Evolutionary conservation across 371 early-diverging fungal species (phyloP).

Genomic region (Zopfochytrium polystomum): DNA sequence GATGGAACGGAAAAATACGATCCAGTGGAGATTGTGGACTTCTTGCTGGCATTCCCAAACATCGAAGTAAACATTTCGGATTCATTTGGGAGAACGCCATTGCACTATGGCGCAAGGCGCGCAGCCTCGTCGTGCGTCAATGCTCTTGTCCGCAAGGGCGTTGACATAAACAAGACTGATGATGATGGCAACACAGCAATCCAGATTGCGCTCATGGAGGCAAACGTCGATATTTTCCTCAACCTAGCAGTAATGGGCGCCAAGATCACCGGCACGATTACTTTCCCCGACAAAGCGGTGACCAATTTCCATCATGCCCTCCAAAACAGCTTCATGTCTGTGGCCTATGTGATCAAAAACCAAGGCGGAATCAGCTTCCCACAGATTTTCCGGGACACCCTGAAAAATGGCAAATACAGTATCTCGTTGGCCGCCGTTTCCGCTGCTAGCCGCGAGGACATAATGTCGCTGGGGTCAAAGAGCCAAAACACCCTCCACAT

Average conservation of each 20-base stretch:
- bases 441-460: constrained; percentile 16
- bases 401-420: constrained; percentile 49
- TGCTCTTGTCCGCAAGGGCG: constrained; percentile 39
- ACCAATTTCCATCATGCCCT: constrained; percentile 43
- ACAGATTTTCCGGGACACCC: constrained; percentile 49
- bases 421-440: constrained; percentile 49
- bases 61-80: constrained; percentile 27
- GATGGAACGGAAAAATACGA: constrained; percentile 35
- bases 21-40: constrained; percentile 57
- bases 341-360: constrained; percentile 56
- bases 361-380: constrained; percentile 27
- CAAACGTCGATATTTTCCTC: constrained; percentile 53
- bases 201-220: constrained; percentile 49
- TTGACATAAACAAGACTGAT: constrained; percentile 46
- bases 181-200: constrained; percentile 51
- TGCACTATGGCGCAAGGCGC: constrained; percentile 60
- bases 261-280: constrained; percentile 26
- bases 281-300: constrained; percentile 26
- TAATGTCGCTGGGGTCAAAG: too few relatives aligned
- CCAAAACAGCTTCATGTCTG: constrained; percentile 42
- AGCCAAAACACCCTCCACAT: constrained; percentile 52
- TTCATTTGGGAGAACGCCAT: constrained; percentile 46
- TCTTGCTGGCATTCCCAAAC: constrained; percentile 25
- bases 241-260: constrained; percentile 56
- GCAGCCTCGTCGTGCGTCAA: constrained; percentile 59